These are phyloP conservation scores for Sclerospora graminicola DNA, from an alignment of 352 stramenopile species.

Conservation along the genomic window DNA sequence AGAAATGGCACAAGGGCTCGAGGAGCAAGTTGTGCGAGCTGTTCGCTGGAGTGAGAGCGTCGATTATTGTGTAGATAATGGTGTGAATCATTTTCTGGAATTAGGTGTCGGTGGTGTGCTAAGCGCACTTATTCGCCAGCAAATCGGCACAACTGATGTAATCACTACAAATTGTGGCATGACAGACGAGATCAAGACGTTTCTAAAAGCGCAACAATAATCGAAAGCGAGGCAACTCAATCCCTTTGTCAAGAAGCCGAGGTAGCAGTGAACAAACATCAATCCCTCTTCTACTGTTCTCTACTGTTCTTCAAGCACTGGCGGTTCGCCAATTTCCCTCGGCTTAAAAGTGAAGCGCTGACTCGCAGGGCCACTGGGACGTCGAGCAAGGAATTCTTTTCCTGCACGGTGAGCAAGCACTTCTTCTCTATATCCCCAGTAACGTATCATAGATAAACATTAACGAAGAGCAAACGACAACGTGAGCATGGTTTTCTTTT, in stretches of 20 bases:
- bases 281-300: conserved; percentile 2
- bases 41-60: conserved; percentile 77
- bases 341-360: conserved; percentile 29
- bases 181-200: conserved; percentile 38
- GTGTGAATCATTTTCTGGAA: conserved; percentile 51
- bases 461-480: not conserved
- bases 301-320: conserved; percentile 33
- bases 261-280: no score
- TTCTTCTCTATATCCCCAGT: conserved; percentile 28
- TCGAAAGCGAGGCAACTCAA: not conserved
- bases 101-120: conserved; percentile 63
- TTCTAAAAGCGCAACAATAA: conserved; percentile 18
- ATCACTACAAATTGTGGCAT: conserved; percentile 41
- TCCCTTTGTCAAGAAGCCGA: no score
- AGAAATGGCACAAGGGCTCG: conserved; percentile 35
- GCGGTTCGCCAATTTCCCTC: conserved; percentile 52
- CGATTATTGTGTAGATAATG: conserved; percentile 49
- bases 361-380: conserved; percentile 31
- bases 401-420: conserved; percentile 45
- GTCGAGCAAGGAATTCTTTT: conserved; percentile 33
- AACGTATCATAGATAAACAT: not conserved
- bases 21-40: conserved; percentile 48
- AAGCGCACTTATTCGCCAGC: conserved; percentile 65
- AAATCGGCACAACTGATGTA: conserved; percentile 19
- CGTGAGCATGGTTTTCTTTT: not conserved